phyloP scores from a whole-genome alignment of 306 rosid genomes.

The Cucurbita argyrosperma region DNA sequence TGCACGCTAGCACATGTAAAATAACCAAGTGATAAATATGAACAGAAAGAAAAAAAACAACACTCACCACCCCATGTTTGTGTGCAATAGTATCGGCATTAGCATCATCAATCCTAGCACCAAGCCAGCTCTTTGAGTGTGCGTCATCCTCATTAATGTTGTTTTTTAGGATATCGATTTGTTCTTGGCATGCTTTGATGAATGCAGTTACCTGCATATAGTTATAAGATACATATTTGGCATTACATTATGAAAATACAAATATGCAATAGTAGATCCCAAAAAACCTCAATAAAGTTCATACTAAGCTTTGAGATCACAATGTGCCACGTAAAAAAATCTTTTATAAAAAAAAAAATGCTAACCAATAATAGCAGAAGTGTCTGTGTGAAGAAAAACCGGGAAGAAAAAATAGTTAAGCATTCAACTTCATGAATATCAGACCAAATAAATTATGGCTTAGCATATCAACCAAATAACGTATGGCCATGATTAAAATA shows the following conservation, averaged over 20 bases:
- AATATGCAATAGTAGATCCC: neutral
- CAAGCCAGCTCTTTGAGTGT: slow-evolving; percentile 79
- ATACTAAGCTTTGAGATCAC: neutral
- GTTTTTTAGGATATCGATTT: slow-evolving; percentile 71
- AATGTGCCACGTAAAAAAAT: neutral
- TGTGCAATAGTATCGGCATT: slow-evolving; percentile 79
- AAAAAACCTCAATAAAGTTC: neutral
- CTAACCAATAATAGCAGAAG: neutral
- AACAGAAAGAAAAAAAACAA: slow-evolving; percentile 9
- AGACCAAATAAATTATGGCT: neutral
- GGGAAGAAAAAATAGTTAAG: neutral
- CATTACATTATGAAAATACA: neutral
- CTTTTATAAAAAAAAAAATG: neutral
- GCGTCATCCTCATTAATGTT: slow-evolving; percentile 56
- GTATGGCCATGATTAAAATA: neutral
- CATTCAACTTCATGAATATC: neutral
- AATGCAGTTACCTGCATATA: slow-evolving; percentile 70
- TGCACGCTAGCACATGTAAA: neutral
- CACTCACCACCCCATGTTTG: slow-evolving; percentile 97
- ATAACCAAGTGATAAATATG: neutral
- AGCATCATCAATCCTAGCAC: slow-evolving; percentile 36
- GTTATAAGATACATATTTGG: neutral
- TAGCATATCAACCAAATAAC: neutral
- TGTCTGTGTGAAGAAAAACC: neutral
- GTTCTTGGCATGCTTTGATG: slow-evolving; percentile 87